Base-by-base conservation (phyloP, 345 rosid species). In the Salix exigua region DNA sequence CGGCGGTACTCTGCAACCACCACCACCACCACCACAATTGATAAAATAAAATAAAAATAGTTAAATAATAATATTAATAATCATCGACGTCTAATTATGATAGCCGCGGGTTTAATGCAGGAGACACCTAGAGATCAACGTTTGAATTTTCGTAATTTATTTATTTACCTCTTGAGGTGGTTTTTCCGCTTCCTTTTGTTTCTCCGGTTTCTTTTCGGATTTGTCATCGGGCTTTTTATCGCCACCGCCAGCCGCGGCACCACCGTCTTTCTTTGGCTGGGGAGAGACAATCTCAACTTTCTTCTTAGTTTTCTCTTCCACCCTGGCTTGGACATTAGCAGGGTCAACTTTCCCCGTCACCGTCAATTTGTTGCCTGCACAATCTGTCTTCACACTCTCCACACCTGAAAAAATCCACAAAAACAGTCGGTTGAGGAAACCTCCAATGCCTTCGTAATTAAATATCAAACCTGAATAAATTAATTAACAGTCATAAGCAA, bases 301-400 rank as follows among this genome's bases (percentile, higher is more conserved):
- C 83, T 75, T 84, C 77, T 75, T 70, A 0, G 71, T 75, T 72
- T 79, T 83, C 71, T 62, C 71, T 70, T 84, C 89, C 62, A 87
- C 38, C 79, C 67, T 51, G 48, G 84, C 75, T 16, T 68, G 78
- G 16, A 87, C 74, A 53, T 77, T 75, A 40, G 75, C 72, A 6
- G 89, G 86, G 35, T 87, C 89, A 35, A 75, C 85, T 60, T 79
- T 84, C 31, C 89, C 89, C n/a, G 71, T 73, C 14, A 85, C 89
- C 82, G 85, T 83, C 55, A 87, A 7, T 70, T 85, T 87, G 79
- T 77, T 70, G 16, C 66, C 80, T 21, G 73, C 82, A 2, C 68
- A 19, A 35, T 87, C 89, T 11, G 81, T 65, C 38, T 81, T 77
- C 72, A 75, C 86, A 9, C 48, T 71, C 23, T 83, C 79, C 70